These are phyloP conservation scores for Stipa capillata DNA, from an alignment of 176 grass and related monocot species.

Conservation along the genomic window DNA sequence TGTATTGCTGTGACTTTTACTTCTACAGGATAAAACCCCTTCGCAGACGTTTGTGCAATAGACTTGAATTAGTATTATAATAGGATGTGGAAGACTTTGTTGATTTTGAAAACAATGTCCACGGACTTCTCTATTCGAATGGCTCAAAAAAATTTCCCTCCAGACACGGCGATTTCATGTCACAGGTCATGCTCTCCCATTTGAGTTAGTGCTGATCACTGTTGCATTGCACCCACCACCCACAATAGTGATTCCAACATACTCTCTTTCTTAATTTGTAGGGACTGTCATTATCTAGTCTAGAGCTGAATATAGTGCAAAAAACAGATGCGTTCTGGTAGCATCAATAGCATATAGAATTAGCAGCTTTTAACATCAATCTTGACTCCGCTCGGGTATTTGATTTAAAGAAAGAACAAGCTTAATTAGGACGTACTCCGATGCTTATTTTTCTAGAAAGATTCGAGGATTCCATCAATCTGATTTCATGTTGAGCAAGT, in stretches of 20 bases:
- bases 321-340: background rate
- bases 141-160: background rate
- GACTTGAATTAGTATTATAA: background rate
- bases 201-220: background rate
- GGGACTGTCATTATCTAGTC: background rate
- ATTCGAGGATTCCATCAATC: no score
- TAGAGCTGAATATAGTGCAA: background rate
- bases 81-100: background rate
- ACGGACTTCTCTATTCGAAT: background rate
- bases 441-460: background rate
- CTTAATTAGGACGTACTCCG: background rate
- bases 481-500: no score
- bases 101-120: background rate
- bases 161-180: background rate
- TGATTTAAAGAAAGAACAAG: background rate
- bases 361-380: background rate
- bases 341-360: background rate
- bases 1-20: background rate
- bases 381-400: background rate
- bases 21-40: background rate
- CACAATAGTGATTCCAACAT: background rate
- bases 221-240: background rate
- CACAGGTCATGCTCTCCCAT: background rate
- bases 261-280: background rate
- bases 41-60: background rate